These are phyloP conservation scores for Diutina siamensis DNA, from an alignment of 1,139 yeast genomes.

Conservation along the genomic window DNA sequence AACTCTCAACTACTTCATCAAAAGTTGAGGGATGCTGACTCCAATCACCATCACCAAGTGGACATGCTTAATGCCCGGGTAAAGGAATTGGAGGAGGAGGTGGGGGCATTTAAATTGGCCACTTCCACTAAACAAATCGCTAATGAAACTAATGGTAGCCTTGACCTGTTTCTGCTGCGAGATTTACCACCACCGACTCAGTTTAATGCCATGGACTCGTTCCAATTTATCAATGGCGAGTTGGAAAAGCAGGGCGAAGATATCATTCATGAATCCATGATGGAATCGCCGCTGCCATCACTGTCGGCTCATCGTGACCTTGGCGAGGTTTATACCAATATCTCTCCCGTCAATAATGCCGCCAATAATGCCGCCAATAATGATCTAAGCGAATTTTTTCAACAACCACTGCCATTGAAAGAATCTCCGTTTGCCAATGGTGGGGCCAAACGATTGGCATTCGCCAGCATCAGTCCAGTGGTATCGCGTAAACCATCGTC, in stretches of 20 bases:
- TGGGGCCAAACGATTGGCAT: not conserved
- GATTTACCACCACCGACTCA: not conserved
- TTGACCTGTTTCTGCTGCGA: constrained; percentile 1
- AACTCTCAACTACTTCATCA: constrained; percentile 18
- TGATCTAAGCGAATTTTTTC: constrained; percentile 2
- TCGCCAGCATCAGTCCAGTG: not conserved
- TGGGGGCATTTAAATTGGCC: not conserved
- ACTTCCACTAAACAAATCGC: not conserved
- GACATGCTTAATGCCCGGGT: not conserved
- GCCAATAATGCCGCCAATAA: not conserved
- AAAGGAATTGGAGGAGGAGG: constrained; percentile 7
- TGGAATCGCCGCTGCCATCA: constrained; percentile 2
- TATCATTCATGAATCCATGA: not conserved
- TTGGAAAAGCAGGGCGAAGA: not conserved
- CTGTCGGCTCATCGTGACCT: not conserved
- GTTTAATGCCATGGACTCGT: not conserved
- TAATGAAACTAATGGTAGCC: not conserved
- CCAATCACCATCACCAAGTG: constrained; percentile 4
- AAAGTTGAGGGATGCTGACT: constrained; percentile 13
- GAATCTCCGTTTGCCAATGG: not conserved
- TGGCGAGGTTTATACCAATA: not conserved
- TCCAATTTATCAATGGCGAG: constrained; percentile 3
- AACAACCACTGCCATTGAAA: not conserved
- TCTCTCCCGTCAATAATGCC: not conserved
- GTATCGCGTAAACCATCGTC: not conserved